Evolutionary conservation across 805 yeast species (phyloP).

Genomic region (Teunomyces stri): DNA sequence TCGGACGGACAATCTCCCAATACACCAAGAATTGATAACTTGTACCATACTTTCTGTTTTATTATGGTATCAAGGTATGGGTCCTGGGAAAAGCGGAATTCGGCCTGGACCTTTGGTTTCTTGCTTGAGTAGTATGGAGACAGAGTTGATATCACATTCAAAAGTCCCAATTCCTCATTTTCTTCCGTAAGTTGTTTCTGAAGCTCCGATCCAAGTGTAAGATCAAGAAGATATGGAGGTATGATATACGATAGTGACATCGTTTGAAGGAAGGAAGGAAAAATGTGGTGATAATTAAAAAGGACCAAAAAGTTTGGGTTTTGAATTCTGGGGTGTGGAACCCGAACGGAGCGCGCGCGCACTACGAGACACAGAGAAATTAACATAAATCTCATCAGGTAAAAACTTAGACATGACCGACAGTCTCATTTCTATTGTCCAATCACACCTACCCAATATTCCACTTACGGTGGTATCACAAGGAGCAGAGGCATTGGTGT

Average conservation of each 20-base stretch:
- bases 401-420: slow-evolving; percentile 49
- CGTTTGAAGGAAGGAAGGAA: neutral
- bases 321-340: neutral
- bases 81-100: slow-evolving; percentile 28
- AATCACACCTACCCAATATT: slow-evolving; percentile 44
- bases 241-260: slow-evolving; percentile 24
- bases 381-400: neutral
- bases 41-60: slow-evolving; percentile 30
- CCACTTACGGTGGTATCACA: slow-evolving; percentile 64
- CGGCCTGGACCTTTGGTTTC: slow-evolving; percentile 7
- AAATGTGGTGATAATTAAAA: neutral
- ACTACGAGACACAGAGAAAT: no score
- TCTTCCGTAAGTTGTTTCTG: slow-evolving; percentile 21
- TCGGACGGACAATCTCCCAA: slow-evolving; percentile 30
- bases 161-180: slow-evolving; percentile 23
- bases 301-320: neutral
- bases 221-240: slow-evolving; percentile 43
- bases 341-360: no score
- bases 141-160: slow-evolving; percentile 25
- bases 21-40: slow-evolving; percentile 34
- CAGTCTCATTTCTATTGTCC: slow-evolving; percentile 44
- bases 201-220: slow-evolving; percentile 34
- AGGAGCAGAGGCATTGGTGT: slow-evolving; percentile 90
- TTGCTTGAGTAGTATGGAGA: slow-evolving; percentile 24
- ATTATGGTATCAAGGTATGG: slow-evolving; percentile 30